These are phyloP conservation scores for Deinandra increscens DNA, from an alignment of 129 eudicot species.

Conservation along the genomic window DNA sequence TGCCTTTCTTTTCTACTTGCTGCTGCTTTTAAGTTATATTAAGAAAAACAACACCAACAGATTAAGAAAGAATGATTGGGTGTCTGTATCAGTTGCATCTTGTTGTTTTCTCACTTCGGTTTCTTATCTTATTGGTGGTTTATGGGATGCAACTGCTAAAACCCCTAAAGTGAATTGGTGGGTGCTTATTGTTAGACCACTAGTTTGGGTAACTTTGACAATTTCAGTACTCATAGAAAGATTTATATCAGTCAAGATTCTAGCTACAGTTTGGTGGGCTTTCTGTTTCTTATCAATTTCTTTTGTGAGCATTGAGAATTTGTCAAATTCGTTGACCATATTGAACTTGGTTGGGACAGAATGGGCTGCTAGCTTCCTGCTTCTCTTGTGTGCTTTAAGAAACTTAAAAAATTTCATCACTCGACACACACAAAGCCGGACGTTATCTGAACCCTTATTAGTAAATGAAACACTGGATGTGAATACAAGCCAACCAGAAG, in stretches of 20 bases:
- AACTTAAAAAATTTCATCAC: slow-evolving; percentile 22
- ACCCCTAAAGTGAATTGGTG: slow-evolving; percentile 28
- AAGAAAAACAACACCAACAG: slow-evolving; percentile 20
- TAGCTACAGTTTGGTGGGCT: slow-evolving; percentile 45
- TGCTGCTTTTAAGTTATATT: slow-evolving; percentile 19
- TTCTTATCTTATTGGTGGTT: slow-evolving; percentile 36
- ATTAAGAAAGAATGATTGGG: slow-evolving; percentile 29
- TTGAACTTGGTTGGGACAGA: slow-evolving; percentile 30
- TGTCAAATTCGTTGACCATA: slow-evolving; percentile 14
- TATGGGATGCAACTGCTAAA: slow-evolving; percentile 27
- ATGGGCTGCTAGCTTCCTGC: slow-evolving; percentile 54
- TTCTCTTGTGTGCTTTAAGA: slow-evolving; percentile 37
- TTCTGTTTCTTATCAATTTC: slow-evolving; percentile 33
- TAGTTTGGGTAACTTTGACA: slow-evolving; percentile 43
- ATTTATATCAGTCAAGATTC: slow-evolving; percentile 33
- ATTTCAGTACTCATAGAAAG: slow-evolving; percentile 43
- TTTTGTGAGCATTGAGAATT: slow-evolving; percentile 16
- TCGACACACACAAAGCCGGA: background rate
- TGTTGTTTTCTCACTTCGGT: slow-evolving; percentile 38
- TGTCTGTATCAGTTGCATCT: slow-evolving; percentile 25
- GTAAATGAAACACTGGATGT: slow-evolving; percentile 22
- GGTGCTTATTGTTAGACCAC: slow-evolving; percentile 27
- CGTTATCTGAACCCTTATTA: slow-evolving; percentile 39
- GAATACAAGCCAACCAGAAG: slow-evolving; percentile 13
- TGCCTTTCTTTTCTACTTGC: slow-evolving; percentile 33